Evolutionary conservation across 352 stramenopile genomes (phyloP).

Genomic region (Phytophthora pinifolia): DNA sequence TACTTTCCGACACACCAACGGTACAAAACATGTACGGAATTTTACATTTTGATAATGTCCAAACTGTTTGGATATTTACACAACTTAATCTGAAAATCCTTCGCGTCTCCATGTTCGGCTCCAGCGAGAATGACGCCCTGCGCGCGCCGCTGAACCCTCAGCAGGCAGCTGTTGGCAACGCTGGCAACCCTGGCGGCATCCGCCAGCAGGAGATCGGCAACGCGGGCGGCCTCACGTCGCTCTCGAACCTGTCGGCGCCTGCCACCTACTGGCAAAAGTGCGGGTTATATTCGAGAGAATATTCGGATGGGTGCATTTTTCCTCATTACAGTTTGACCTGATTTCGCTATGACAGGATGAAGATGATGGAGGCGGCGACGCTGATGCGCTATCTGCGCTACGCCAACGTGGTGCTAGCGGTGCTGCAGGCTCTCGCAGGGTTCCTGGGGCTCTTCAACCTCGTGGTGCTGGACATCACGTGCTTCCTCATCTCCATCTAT

Average conservation of each 20-base stretch:
- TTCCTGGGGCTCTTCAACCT: constrained; percentile 88
- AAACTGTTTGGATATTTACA: too few relatives aligned
- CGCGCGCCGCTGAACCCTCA: constrained; percentile 39
- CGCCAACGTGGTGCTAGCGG: constrained; percentile 77
- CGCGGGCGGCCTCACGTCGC: constrained; percentile 34
- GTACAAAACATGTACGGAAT: too few relatives aligned
- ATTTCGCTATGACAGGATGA: constrained; percentile 42
- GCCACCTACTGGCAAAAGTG: constrained; percentile 49
- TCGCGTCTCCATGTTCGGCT: constrained; percentile 28
- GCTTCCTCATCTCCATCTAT: constrained; percentile 87
- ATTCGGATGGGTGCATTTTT: background rate
- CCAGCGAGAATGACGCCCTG: constrained; percentile 29
- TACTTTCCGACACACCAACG: too few relatives aligned
- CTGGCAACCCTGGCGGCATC: constrained; percentile 20
- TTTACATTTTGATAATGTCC: too few relatives aligned
- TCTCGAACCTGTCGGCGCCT: constrained; percentile 30
- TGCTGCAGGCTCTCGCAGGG: constrained; percentile 78
- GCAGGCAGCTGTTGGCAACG: constrained; percentile 19
- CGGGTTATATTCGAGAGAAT: constrained; percentile 7
- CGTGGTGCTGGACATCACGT: constrained; percentile 83
- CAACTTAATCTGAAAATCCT: too few relatives aligned
- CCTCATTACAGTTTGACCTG: background rate
- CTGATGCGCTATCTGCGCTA: constrained; percentile 85
- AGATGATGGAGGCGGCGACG: constrained; percentile 62
- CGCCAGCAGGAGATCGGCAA: constrained; percentile 31